Evolutionary conservation across 257 asterid genomes (phyloP), one percentile per base, ranked within the genome.

Genomic region (Solanum phureja): DNA sequence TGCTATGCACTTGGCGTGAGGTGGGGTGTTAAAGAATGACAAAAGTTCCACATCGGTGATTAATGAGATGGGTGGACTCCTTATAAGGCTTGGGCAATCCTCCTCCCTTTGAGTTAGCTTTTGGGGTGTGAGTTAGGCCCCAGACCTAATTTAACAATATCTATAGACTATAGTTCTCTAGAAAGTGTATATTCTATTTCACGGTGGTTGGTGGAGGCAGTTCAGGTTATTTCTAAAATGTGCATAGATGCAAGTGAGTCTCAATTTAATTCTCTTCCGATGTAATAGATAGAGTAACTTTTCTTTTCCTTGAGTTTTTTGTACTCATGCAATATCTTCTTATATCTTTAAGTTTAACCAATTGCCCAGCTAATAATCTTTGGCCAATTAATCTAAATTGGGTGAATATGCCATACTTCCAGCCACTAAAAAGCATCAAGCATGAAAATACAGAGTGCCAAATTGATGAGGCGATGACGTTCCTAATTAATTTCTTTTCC

Each of bases 231-330:
- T 96, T 89, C 95, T 96, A 85, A 95, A 89, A 91, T 98, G 98
- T 82, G 98, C 98, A 42, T 96, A 98, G 99, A 93, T 95, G 99
- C 99, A 96, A 96, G 99, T 93, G 89, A 73, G 83, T 86, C 44
- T 46, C 62, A 3, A 46, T 68, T 29, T 46, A 7, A 19, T 35
- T 66, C 23, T 83, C 74, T 71, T 14, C 16, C 31, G 5, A 37
- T 85, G 29, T 85, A 40, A 85, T 23, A 38, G 18, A 31, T 35
- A 5, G 24, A 5, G 31, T 3, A 37, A 18, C 4, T 19, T 27
- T 34, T 73, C 9, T 73, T 73, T 73, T 35, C 44, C 49, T 68
- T 3, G 9, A 68, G 75, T 68, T 13, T 69, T 3, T 37, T 37
- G 13, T 74, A 49, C n/a, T 74, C 52, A 10, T 19, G 8, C 31